These are phyloP conservation scores for Trichosporon coremiiforme DNA, from an alignment of 1,284 basidiomycete genomes.

Conservation along the genomic window DNA sequence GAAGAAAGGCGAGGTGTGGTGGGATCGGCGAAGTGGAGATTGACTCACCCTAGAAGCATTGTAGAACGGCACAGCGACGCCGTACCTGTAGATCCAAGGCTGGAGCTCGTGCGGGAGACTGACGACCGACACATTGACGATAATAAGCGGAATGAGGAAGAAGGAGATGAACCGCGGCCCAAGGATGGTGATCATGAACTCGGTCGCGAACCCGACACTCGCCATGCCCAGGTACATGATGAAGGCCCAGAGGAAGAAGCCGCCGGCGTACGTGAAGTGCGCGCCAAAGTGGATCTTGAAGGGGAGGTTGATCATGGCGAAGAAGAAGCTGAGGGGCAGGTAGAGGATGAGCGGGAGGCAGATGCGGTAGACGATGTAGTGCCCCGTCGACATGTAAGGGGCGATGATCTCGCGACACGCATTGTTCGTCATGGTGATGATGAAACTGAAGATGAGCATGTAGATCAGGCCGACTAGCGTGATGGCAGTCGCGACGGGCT, in stretches of 20 bases:
- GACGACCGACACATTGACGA: constrained; percentile 69
- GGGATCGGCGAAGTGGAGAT: no score
- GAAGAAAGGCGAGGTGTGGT: no score
- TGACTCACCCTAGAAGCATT: constrained; percentile 59
- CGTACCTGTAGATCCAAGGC: constrained; percentile 64
- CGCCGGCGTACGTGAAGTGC: constrained; percentile 58
- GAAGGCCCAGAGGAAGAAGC: constrained; percentile 77
- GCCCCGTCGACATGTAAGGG: constrained; percentile 61
- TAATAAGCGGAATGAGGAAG: constrained; percentile 60
- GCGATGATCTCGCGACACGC: constrained; percentile 57
- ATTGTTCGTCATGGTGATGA: constrained; percentile 58
- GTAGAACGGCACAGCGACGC: constrained; percentile 69
- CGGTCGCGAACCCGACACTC: constrained; percentile 62
- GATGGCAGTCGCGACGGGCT: constrained; percentile 70
- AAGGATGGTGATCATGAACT: constrained; percentile 57
- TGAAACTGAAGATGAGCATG: constrained; percentile 62
- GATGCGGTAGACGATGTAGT: constrained; percentile 64
- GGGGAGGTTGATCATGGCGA: constrained; percentile 65
- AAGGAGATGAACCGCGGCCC: constrained; percentile 52
- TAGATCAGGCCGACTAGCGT: constrained; percentile 71
- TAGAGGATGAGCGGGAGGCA: constrained; percentile 63
- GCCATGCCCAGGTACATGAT: constrained; percentile 62
- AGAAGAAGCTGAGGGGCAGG: constrained; percentile 66
- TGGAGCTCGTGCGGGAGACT: constrained; percentile 66
- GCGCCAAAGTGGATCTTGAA: constrained; percentile 62